Base-by-base conservation (phyloP, 2,329 filamentous ascomycete genomes). In the Penicillium sp. region DNA sequence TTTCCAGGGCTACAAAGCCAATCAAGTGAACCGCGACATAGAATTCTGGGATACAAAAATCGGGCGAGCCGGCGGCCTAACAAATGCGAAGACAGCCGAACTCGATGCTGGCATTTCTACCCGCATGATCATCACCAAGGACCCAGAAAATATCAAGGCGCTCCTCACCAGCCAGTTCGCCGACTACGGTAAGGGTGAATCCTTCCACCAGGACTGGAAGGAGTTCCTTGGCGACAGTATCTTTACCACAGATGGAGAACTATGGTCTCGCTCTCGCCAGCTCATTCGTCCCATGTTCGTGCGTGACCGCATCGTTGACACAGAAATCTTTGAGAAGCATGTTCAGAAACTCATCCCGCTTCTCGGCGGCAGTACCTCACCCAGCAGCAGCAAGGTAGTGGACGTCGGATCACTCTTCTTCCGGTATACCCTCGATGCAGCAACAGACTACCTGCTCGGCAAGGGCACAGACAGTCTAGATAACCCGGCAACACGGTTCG, bases 71-170 rank as follows among this genome's bases (percentile, higher is more conserved):
- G 61, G 67, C 61, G 9, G 72, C 47, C 21, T 53, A 13, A 49
- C 60, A 1, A 60, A 63, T 33, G 58, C 52, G 39, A 70, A 69
- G 53, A 73, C 70, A 2, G 67, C 65, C 11, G 69, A 73, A 45
- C 48, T 71, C 16, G 66, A 70, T 41, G 62, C 67, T 6, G 70
- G 70, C 2, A 57, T 73, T 29, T 69, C 67, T 6, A 66, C 61
- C 15, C 84, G 89, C n/a, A 73, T 88, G 23, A 72, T 95, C 58
- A 82, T 94, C 68, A 96, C 92, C 0, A 84, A 84, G 5, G 91
- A 96, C 64, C 89, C 89, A 0, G 91, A 95, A 68, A 96, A 96
- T 70, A 89, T 96, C 78, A 96, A 96, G 73, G 90, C 92, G 6
- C 82, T 97, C 23, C 80, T 97, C n/a, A 90, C 92, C 0, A 89